Evolutionary conservation across 179 eudicot species (phyloP), one percentile per base, ranked within the genome.

Genomic region (Heliamphora pulchella): DNA sequence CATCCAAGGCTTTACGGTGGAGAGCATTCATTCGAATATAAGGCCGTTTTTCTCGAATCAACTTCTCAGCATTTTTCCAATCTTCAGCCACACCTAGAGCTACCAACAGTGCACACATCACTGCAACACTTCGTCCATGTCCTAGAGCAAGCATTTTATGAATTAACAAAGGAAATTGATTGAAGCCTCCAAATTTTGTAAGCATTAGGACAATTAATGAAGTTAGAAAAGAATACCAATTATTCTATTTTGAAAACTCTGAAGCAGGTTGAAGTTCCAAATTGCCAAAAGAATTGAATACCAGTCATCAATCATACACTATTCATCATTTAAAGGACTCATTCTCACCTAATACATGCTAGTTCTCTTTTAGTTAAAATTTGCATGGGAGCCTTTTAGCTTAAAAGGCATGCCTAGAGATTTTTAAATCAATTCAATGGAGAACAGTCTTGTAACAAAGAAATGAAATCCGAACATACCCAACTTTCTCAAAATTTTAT

Each of bases 61-160:
- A 79, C 80, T 90, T 93, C 85, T 93, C 98, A 11, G 97, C 98
- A 79, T 82, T 85, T 86, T 91, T 91, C 98, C 97, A 94, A 78
- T 93, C 93, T 54, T 94, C 94, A 3, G 87, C 94, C 46, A 84
- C 85, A 77, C 92, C 94, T 80, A 94, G 83, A 75, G 93, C 93
- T 55, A 91, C 94, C 83, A 94, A 82, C 82, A 93, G 44, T 1
- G 97, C 97, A 54, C 97, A 94, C 89, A 81, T 89, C 43, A 94
- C 94, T 11, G 98, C 94, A 46, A 94, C 97, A 79, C 98, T 94
- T 84, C 97, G 85, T 75, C 97, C 97, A 79, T 94, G 97, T 54
- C 98, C 97, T 94, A 81, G 17, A 64, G 75, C 44, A 68, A 79
- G 80, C 77, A 79, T 47, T 46, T 15, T 8, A 61, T 62, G 54